Base-by-base conservation (phyloP, 2,329 filamentous ascomycete species). In the Aspergillus luchuensis region DNA sequence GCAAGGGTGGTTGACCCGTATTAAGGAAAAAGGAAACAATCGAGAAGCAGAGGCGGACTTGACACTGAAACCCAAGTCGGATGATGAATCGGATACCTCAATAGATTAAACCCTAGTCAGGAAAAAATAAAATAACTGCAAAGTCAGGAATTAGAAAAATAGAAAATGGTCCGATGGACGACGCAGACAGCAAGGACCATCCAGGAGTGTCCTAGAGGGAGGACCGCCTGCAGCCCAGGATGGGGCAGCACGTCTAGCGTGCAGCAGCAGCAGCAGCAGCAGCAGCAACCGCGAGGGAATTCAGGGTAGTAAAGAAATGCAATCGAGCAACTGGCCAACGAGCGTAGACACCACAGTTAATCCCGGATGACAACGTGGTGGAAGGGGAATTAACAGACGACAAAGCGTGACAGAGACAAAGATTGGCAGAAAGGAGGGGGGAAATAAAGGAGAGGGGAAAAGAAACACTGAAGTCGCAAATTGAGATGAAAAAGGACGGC, bases 211-310 rank as follows among this genome's bases (percentile, higher is more conserved):
- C 59, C 59, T 56, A 50, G 47, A 60, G 33, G 33, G 59, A 64
- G 60, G 62, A 62, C 63, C 53, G 65, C 61, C 64, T 66, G 62
- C 66, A 65, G 63, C 58, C 58, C 56, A 59, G 63, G 51, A 58
- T 30, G 51, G 59, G 59, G 56, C 65, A 67, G 64, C 64, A 67
- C 64, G 60, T 66, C 63, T 66, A 66, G 63, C 64, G 60, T 65
- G 66, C 66, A 67, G 61, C 63, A 62, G 54, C 57, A 60, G 54
- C 57, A 60, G 52, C 41, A 21, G 41, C 21, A 19, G 17, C 17
- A 19, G 2, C 17, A 15, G 11, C 33, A 36, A 11, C 41, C 41
- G 41, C 21, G 57, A 56, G 56, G 39, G 58, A 47, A 59, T 56
- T 59, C 38, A 41, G 52, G 58, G 58, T 56, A 33, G 41, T 45